phyloP scores from a whole-genome alignment of 495 filamentous ascomycete genomes.

The Clohesyomyces aquaticus region DNA sequence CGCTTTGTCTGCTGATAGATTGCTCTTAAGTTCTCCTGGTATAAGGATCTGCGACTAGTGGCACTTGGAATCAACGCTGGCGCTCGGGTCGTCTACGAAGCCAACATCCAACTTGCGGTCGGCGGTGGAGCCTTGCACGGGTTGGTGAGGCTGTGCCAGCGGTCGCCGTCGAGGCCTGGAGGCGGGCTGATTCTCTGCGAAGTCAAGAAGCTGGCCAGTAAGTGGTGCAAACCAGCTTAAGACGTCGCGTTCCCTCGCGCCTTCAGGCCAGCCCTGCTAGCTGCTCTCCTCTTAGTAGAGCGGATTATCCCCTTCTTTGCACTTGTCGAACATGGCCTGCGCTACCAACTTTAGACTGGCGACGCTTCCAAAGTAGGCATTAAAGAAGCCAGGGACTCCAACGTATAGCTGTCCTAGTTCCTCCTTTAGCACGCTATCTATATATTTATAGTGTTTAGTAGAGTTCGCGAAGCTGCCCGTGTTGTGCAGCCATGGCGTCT shows the following conservation, averaged over 20 bases:
- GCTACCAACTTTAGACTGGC: slow-evolving; percentile 35
- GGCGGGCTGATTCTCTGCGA: slow-evolving; percentile 21
- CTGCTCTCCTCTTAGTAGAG: too few species aligned
- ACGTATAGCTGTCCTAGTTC: too few species aligned
- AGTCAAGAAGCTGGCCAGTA: slow-evolving; percentile 25
- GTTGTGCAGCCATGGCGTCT: slow-evolving; percentile 52
- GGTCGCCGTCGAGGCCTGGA: slow-evolving; percentile 14
- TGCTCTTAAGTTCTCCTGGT: too few species aligned
- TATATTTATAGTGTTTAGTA: slow-evolving; percentile 50
- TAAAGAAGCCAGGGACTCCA: too few species aligned
- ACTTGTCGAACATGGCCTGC: slow-evolving; percentile 25
- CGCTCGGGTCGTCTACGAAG: too few species aligned
- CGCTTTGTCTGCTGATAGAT: too few species aligned
- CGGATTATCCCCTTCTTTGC: slow-evolving; percentile 34
- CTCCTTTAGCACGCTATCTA: too few species aligned
- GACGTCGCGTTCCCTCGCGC: slow-evolving; percentile 24
- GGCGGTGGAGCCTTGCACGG: too few species aligned
- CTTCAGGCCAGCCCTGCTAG: slow-evolving; percentile 28
- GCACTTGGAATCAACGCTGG: too few species aligned
- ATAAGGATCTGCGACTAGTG: too few species aligned
- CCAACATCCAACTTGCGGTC: too few species aligned
- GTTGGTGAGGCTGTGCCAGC: slow-evolving; percentile 24
- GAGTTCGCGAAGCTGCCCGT: slow-evolving; percentile 52
- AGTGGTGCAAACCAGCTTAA: slow-evolving; percentile 27
- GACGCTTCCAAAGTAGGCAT: too few species aligned